Percentiles rank a stretch among this genome's conserved stretches.
phyloP scores from a whole-genome alignment of 306 rosid genomes.

The Glycine latifolia region DNA sequence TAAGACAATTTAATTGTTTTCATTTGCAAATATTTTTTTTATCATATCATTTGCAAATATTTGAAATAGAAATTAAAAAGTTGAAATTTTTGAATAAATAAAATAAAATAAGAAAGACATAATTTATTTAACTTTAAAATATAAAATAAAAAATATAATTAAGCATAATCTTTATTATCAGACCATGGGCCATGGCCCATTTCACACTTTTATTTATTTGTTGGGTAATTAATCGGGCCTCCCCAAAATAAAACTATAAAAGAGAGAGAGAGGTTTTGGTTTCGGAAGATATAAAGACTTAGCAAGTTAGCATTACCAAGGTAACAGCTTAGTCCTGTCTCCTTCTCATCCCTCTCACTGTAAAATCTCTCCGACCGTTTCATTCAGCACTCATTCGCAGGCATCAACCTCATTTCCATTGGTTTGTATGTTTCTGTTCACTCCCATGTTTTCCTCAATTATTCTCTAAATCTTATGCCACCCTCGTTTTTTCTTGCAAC shows the following conservation, averaged over 20 bases:
- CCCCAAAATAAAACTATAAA: not conserved
- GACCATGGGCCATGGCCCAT: not conserved
- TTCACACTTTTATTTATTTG: no score
- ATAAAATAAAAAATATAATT: not conserved
- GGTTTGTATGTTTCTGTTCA: not conserved
- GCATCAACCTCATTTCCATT: slow-evolving; percentile 27
- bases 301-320: slow-evolving; percentile 10
- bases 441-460: not conserved
- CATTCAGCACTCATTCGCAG: slow-evolving; percentile 8
- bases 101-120: no score
- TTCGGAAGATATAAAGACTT: not conserved
- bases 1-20: no score
- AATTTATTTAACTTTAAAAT: no score
- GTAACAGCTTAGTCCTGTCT: slow-evolving; percentile 1
- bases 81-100: no score
- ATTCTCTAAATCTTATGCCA: not conserved
- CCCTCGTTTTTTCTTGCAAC: slow-evolving; percentile 30
- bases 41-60: no score
- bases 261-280: not conserved
- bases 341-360: slow-evolving; percentile 22
- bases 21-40: no score
- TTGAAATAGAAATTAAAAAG: not conserved
- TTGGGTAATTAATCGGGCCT: no score
- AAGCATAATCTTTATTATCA: not conserved
- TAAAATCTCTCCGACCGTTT: slow-evolving; percentile 32